Conservation (phyloP, 2,329 filamentous ascomycete genomes). For the Mycosphaerella arachidis region DNA sequence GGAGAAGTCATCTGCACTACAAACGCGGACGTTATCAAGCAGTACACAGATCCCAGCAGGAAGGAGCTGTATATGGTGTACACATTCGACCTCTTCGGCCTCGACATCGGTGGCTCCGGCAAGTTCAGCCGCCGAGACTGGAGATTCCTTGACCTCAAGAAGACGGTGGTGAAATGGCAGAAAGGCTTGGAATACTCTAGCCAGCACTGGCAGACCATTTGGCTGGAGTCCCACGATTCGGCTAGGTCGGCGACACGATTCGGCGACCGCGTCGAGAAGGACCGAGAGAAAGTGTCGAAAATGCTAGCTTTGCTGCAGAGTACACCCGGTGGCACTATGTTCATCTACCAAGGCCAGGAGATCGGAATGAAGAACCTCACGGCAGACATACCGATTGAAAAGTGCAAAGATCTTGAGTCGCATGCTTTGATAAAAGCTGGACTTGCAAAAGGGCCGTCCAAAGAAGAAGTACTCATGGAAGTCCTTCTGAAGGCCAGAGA, state of each 20-base stretch:
- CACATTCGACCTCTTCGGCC: conserved; percentile 57
- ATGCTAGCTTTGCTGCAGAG: conserved; percentile 55
- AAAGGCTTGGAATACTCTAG: conserved; percentile 53
- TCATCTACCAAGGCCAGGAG: conserved; percentile 64
- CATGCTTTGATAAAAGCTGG: conserved; percentile 12
- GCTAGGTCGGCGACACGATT: conserved; percentile 56
- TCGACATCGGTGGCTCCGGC: conserved; percentile 44
- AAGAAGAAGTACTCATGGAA: conserved; percentile 41
- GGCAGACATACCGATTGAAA: conserved; percentile 52
- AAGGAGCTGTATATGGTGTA: conserved; percentile 64
- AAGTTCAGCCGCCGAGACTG: conserved; percentile 49
- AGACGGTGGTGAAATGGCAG: conserved; percentile 55
- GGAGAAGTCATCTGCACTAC: conserved; percentile 46
- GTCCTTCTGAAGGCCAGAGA: conserved; percentile 60
- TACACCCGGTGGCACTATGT: conserved; percentile 57
- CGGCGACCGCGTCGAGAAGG: conserved; percentile 39
- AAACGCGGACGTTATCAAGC: conserved; percentile 47
- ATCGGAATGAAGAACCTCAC: conserved; percentile 61
- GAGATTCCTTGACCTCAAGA: conserved; percentile 44
- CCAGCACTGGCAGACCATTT: conserved; percentile 60
- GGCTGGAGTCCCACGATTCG: conserved; percentile 63
- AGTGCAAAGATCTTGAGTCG: conserved; percentile 63
- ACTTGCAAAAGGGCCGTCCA: not conserved
- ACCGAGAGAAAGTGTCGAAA: conserved; percentile 51
- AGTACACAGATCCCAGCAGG: conserved; percentile 48